Base-by-base conservation (phyloP, 2,329 filamentous ascomycete genomes). In the Phaeomoniella chlamydospora region DNA sequence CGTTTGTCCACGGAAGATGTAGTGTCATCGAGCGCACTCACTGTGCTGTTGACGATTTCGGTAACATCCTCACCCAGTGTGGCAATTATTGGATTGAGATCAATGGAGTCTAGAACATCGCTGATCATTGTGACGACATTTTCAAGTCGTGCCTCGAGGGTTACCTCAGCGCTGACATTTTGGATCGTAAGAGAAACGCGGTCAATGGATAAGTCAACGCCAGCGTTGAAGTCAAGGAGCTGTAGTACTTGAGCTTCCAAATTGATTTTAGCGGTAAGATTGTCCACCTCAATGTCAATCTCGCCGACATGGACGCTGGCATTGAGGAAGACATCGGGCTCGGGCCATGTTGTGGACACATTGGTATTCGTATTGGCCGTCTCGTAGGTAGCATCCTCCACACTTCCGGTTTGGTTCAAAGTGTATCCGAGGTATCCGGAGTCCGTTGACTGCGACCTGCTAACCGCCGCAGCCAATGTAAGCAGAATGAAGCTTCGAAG, bases 291-390 rank as follows among this genome's bases (percentile, higher is more conserved):
- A 38, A 77, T 64, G 49, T 63, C 59, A 53, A 77, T 76, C 47
- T 70, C 64, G 41, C 69, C 67, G 5, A 77, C 69, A 36, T 59
- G 62, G 0, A 76, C 65, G 1, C 62, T 66, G 5, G 72, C 72
- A 44, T 76, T 76, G 36, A 77, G 64, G 43, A 67, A 72, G 13
- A 76, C 71, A 44, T 77, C 72, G 2, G 72, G 72, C 32, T 64
- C 58, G 1, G 61, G 54, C 15, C 58, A 50, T 1, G 64, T 58
- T 1, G 56, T 46, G 4, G 58, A 59, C 14, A 63, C 61, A 33
- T 62, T 64, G 2, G 55, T 47, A 3, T 53, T 50, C 1, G 68
- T 73, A 43, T 61, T 59, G 31, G 57, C 64, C 0, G 71, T 75
- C 43, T 70, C 67, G 52, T 74, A 74, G 31, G 64, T 50, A 11